phyloP scores from a whole-genome alignment of 2,329 filamentous ascomycete genomes.

The Neofusicoccum umdonicola region DNA sequence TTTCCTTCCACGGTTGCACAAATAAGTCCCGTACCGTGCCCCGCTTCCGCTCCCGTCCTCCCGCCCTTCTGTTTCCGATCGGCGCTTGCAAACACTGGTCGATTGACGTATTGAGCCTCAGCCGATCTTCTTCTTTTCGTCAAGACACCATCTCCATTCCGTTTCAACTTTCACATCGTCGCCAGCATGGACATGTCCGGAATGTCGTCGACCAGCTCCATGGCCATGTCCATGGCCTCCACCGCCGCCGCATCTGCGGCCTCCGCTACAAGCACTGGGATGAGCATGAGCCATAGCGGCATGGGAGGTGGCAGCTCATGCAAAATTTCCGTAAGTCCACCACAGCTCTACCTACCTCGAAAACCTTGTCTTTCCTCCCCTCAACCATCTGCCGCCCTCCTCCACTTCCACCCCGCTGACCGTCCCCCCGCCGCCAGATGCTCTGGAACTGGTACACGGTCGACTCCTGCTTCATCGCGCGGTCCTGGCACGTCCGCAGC shows the following conservation, averaged over 20 bases:
- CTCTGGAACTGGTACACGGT: slow-evolving; percentile 76
- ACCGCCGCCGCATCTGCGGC: neutral
- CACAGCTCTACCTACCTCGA: neutral
- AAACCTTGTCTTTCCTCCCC: neutral
- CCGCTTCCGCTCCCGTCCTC: neutral
- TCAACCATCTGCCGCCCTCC: no score
- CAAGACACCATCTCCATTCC: neutral
- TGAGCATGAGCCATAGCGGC: slow-evolving; percentile 2
- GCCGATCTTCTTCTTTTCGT: neutral
- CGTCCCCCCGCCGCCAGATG: slow-evolving; percentile 57
- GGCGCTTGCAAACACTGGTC: neutral
- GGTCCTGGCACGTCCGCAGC: slow-evolving; percentile 69
- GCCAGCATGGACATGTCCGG: neutral
- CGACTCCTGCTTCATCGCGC: slow-evolving; percentile 68
- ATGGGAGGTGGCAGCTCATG: slow-evolving; percentile 28
- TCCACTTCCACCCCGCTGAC: neutral
- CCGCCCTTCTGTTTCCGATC: neutral
- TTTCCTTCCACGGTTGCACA: neutral
- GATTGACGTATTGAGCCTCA: neutral
- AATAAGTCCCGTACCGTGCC: neutral
- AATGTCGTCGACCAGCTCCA: slow-evolving; percentile 2
- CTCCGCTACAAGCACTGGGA: neutral
- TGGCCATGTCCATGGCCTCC: neutral
- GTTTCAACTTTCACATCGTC: neutral
- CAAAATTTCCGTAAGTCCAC: slow-evolving; percentile 37